Percentiles rank a stretch among this genome's conserved stretches.
phyloP scores from a whole-genome alignment of 2,329 filamentous ascomycete genomes.

The Fusarium nelsonii region DNA sequence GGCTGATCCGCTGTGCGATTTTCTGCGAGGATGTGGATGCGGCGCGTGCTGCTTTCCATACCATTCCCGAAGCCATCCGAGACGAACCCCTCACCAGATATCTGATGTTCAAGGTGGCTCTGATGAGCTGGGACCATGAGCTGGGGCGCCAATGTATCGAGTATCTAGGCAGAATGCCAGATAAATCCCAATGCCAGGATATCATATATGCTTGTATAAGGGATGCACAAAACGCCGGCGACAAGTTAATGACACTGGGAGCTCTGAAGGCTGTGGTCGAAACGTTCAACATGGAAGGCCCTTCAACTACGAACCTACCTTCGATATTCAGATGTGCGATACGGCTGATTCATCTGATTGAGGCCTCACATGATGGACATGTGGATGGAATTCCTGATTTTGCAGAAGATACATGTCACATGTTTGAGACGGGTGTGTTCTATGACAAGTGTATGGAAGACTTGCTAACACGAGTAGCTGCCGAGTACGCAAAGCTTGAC shows the following conservation, averaged over 20 bases:
- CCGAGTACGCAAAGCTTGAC: slow-evolving; percentile 50
- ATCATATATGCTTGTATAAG: slow-evolving; percentile 84
- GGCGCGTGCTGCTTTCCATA: slow-evolving; percentile 58
- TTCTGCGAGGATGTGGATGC: slow-evolving; percentile 53
- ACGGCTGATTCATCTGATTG: slow-evolving; percentile 60
- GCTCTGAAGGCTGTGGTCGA: slow-evolving; percentile 53
- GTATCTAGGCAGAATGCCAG: slow-evolving; percentile 64
- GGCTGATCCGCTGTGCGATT: slow-evolving; percentile 77
- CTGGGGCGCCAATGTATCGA: slow-evolving; percentile 74
- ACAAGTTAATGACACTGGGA: slow-evolving; percentile 67
- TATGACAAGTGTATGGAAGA: neutral
- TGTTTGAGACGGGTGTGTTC: slow-evolving; percentile 60
- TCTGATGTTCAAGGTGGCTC: slow-evolving; percentile 78
- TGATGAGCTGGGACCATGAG: slow-evolving; percentile 69
- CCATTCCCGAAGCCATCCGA: slow-evolving; percentile 69
- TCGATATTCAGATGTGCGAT: slow-evolving; percentile 64
- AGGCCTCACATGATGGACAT: slow-evolving; percentile 49
- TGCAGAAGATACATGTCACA: slow-evolving; percentile 65
- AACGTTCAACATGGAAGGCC: slow-evolving; percentile 40
- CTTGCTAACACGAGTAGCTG: slow-evolving; percentile 42
- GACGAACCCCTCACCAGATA: slow-evolving; percentile 77
- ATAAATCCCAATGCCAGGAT: slow-evolving; percentile 63
- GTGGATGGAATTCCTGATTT: slow-evolving; percentile 26
- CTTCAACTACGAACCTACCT: slow-evolving; percentile 50
- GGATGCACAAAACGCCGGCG: slow-evolving; percentile 76